Conservation (phyloP, 768 basidiomycete genomes). For the Calvatia gigantea region DNA sequence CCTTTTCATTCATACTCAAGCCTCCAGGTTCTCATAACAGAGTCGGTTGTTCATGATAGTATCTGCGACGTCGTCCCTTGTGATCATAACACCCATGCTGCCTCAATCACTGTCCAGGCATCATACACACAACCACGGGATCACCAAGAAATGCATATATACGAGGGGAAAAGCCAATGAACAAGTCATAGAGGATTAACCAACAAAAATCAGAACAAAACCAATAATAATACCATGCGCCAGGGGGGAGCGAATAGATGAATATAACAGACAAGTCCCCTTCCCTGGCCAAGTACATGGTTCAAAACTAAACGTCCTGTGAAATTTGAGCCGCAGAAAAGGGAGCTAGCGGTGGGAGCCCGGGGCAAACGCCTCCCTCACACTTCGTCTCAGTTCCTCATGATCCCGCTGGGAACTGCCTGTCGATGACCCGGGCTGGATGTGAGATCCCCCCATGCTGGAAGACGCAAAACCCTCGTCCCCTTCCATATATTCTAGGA, state of each 20-base stretch:
- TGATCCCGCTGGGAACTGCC: conserved; percentile 66
- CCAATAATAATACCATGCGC: conserved; percentile 8
- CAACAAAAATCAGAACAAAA: neutral
- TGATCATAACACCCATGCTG: neutral
- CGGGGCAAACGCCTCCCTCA: conserved; percentile 76
- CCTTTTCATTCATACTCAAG: neutral
- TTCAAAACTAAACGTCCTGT: conserved; percentile 15
- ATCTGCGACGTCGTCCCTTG: neutral
- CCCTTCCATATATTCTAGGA: conserved; percentile 82
- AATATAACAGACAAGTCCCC: conserved; percentile 16
- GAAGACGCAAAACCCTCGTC: conserved; percentile 61
- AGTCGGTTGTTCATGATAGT: neutral
- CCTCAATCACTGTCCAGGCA: neutral
- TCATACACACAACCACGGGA: neutral
- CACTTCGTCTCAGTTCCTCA: conserved; percentile 77
- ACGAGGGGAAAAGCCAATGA: neutral
- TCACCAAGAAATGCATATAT: conserved; percentile 6
- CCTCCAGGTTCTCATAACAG: neutral
- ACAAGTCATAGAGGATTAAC: neutral
- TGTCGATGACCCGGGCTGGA: conserved; percentile 67
- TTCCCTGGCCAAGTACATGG: neutral
- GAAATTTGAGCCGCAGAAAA: conserved; percentile 10
- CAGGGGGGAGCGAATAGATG: conserved; percentile 7
- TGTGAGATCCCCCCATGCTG: conserved; percentile 62
- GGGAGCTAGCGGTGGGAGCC: conserved; percentile 49